Conservation (phyloP, 495 filamentous ascomycete species). For the Penicillium verhagenii region DNA sequence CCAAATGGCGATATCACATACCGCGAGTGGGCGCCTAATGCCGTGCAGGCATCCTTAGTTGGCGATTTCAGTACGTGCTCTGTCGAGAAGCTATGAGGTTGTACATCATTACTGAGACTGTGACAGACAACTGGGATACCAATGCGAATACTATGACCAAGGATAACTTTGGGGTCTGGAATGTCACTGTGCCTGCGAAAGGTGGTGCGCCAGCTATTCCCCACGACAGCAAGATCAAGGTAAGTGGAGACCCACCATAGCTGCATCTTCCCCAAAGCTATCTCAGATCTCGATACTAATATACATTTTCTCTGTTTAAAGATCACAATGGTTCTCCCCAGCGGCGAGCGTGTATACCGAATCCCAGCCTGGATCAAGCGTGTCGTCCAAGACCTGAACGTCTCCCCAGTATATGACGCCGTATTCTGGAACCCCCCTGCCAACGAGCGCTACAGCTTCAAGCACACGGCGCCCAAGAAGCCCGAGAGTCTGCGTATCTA, state of each 20-base stretch:
- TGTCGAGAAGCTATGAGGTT: conserved; percentile 6
- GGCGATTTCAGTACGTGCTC: conserved; percentile 84
- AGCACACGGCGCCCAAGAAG: conserved; percentile 78
- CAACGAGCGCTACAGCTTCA: conserved; percentile 73
- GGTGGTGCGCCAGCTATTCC: conserved; percentile 76
- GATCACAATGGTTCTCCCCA: conserved; percentile 82
- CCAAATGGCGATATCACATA: conserved; percentile 84
- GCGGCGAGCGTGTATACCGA: conserved; percentile 78
- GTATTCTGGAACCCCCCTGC: conserved; percentile 94
- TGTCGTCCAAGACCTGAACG: conserved; percentile 84
- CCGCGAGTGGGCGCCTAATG: conserved; percentile 95
- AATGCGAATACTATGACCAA: conserved; percentile 81
- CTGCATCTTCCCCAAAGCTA: neutral
- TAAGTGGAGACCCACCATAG: too few species aligned
- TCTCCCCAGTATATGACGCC: conserved; percentile 90
- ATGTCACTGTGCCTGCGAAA: conserved; percentile 72
- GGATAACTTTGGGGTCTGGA: conserved; percentile 83
- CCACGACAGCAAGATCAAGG: conserved; percentile 95
- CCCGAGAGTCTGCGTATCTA: conserved; percentile 87
- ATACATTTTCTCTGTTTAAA: conserved; percentile 27
- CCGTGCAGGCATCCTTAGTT: conserved; percentile 77
- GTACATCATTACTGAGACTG: conserved; percentile 30
- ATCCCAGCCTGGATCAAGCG: conserved; percentile 96
- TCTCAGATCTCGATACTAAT: neutral
- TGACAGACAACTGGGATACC: conserved; percentile 83